These are phyloP conservation scores for Phaseolus lunatus DNA, from an alignment of 306 rosid genomes.

Conservation along the genomic window DNA sequence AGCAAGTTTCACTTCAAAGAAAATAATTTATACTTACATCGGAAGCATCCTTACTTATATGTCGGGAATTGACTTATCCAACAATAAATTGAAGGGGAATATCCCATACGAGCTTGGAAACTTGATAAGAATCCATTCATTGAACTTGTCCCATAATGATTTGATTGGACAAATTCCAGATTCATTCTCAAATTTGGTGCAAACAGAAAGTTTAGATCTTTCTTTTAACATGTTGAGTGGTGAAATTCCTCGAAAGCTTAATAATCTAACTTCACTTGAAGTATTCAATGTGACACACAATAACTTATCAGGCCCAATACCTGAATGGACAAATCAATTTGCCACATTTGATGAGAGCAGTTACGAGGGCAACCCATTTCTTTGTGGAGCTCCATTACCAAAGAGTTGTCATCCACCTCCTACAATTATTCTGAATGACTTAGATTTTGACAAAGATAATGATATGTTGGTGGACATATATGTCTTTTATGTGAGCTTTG, in stretches of 20 bases:
- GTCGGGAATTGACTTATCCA: neutral
- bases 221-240: neutral
- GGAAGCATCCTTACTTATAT: neutral
- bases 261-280: neutral
- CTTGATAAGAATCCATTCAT: neutral
- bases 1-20: neutral
- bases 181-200: neutral
- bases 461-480: neutral
- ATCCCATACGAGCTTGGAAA: constrained; percentile 33
- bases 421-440: neutral
- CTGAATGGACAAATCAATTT: neutral
- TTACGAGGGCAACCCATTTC: constrained; percentile 31
- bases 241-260: neutral
- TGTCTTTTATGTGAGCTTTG: constrained; percentile 1
- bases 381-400: constrained; percentile 35
- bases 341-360: constrained; percentile 30
- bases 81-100: neutral
- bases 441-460: neutral
- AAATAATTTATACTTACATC: neutral
- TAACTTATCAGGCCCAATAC: neutral
- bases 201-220: constrained; percentile 2
- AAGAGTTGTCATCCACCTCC: neutral
- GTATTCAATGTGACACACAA: neutral
- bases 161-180: neutral
- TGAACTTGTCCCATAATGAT: neutral